Percentiles rank a stretch among this genome's conserved stretches.
These are phyloP conservation scores for Trypanosoma melophagium DNA, from an alignment of 208 protist genomes.

Conservation along the genomic window DNA sequence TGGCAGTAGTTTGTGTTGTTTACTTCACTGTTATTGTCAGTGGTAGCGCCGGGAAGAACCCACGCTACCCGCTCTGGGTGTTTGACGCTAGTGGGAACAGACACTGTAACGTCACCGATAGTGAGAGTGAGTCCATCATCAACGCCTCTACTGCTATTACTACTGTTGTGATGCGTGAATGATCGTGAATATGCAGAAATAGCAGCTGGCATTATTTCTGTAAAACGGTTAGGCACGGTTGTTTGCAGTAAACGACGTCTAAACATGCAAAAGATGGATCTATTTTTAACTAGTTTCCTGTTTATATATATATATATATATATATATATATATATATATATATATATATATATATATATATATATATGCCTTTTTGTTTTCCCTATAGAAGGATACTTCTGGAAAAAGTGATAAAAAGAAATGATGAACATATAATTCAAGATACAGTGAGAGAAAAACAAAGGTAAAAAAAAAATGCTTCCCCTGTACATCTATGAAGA, in stretches of 20 bases:
- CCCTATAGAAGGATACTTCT: too few species aligned
- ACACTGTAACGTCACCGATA: conserved; percentile 78
- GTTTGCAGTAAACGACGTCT: background rate
- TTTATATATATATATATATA: background rate
- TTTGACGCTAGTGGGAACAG: conserved; percentile 44
- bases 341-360: too few species aligned
- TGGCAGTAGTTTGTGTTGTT: background rate
- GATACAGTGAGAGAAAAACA: too few species aligned
- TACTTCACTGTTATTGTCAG: conserved; percentile 9
- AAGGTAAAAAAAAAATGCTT: too few species aligned
- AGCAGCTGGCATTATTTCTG: background rate
- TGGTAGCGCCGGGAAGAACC: conserved; percentile 40
- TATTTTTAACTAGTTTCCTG: background rate
- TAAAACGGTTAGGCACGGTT: background rate
- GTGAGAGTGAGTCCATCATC: conserved; percentile 46
- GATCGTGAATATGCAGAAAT: background rate
- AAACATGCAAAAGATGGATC: background rate
- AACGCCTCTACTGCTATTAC: background rate
- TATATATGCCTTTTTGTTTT: too few species aligned
- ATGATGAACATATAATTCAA: too few species aligned
- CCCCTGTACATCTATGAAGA: too few species aligned
- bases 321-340: too few species aligned
- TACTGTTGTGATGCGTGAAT: conserved; percentile 13
- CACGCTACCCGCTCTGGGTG: conserved; percentile 73
- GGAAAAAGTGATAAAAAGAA: too few species aligned